These are phyloP conservation scores for Fusarium sp. DNA, from an alignment of 2,329 filamentous ascomycete genomes.

Conservation along the genomic window DNA sequence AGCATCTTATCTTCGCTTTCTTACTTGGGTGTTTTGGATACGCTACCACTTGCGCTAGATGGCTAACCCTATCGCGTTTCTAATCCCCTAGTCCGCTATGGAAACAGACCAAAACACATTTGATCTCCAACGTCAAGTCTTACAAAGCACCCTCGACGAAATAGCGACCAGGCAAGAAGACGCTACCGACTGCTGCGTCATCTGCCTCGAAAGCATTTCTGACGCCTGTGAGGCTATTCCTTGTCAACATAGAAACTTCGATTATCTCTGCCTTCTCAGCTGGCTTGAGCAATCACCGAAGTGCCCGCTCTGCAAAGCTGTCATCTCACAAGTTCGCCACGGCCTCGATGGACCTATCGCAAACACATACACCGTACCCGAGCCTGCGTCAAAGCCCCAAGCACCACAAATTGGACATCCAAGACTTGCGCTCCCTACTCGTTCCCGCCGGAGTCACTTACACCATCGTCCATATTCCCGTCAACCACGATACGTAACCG, in stretches of 20 bases:
- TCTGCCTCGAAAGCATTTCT: conserved; percentile 81
- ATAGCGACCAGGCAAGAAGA: conserved; percentile 44
- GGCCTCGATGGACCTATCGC: conserved; percentile 61
- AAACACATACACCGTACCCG: conserved; percentile 62
- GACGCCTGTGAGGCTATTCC: conserved; percentile 77
- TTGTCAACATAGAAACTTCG: conserved; percentile 83
- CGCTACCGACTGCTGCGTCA: conserved; percentile 71
- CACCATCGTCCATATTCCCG: conserved; percentile 12
- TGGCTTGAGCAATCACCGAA: conserved; percentile 79
- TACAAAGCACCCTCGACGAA: conserved; percentile 57
- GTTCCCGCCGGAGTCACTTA: not conserved
- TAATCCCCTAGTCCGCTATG: not conserved
- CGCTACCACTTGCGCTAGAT: not conserved
- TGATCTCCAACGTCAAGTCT: conserved; percentile 52
- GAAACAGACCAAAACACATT: conserved; percentile 39
- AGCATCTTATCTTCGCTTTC: not conserved
- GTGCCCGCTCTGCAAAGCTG: conserved; percentile 81
- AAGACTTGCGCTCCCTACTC: not conserved
- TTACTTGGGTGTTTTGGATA: not conserved
- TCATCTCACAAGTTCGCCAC: conserved; percentile 70
- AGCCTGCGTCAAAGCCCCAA: conserved; percentile 44
- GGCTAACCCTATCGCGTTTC: not conserved
- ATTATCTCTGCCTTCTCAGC: conserved; percentile 83
- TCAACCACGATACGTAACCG: conserved; percentile 6
- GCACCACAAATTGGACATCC: not conserved